Evolutionary conservation across 345 rosid genomes (phyloP), one percentile per base, ranked within the genome.

Genomic region (Acer negundo): DNA sequence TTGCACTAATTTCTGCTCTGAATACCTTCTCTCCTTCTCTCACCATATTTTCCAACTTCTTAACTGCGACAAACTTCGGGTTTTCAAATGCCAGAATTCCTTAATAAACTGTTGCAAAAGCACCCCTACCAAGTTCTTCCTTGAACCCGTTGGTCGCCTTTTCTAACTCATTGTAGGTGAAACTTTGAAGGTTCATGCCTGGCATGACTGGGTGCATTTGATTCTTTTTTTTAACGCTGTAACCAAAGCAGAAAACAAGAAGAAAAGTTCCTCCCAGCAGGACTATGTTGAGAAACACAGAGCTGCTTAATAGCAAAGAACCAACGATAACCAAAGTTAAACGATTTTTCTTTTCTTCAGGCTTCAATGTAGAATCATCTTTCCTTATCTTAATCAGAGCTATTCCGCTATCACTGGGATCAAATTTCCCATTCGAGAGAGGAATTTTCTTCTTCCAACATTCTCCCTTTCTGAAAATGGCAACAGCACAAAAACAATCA

Each of bases 401-500:
- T 44, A 65, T 82, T 6, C 84, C 80, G 7, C 28, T 78, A 2
- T 26, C 8, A 1, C 23, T 3, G 0, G 73, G 10, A 73, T 69
- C 79, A 67, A 61, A 12, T 63, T 4, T 63, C 7, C 93, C 93
- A 28, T 85, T 84, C 1, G 87, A 80, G 11, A 89, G 69, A 5
- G 92, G 91, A 55, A 42, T 63, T 76, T 55, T 88, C 88, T 89
- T 89, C 83, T 89, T 92, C 89, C 84, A 84, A 51, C 92, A 86
- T 0, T 44, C 15, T 7, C 79, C 73, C 0, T 22, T 12, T 69
- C 78, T 78, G 12, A 59, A 80, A 62, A 81, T 74, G 15, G 88
- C 90, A 24, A 82, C 88, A 16, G 76, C 89, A 42, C 95, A 93
- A n/a, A 84, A 81, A 73, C 94, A 91, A 72, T 86, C 95, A 10